Evolutionary conservation across 2,329 filamentous ascomycete genomes (phyloP).

Genomic region (Curvularia sp.): DNA sequence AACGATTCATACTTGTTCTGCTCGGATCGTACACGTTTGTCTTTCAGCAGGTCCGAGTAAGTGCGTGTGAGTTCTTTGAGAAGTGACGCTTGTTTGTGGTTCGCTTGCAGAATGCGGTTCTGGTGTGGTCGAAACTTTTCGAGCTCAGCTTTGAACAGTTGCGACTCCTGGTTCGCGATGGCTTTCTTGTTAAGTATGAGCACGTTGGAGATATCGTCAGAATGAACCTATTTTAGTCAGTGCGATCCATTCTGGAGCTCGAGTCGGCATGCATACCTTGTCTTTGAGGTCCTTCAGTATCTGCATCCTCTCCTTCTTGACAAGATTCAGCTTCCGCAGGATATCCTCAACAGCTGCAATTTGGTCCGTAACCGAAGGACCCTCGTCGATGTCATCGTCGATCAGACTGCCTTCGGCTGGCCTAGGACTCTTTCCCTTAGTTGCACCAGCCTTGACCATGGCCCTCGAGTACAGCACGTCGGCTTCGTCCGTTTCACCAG

Average conservation of each 20-base stretch:
- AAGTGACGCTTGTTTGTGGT: slow-evolving; percentile 90
- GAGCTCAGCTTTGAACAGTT: slow-evolving; percentile 94
- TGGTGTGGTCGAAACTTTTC: slow-evolving; percentile 97
- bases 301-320: slow-evolving; percentile 90
- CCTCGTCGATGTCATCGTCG: slow-evolving; percentile 89
- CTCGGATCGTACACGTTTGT: slow-evolving; percentile 90
- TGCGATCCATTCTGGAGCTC: not conserved
- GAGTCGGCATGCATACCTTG: slow-evolving; percentile 68
- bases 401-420: slow-evolving; percentile 77
- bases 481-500: slow-evolving; percentile 83
- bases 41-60: slow-evolving; percentile 88
- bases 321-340: slow-evolving; percentile 85
- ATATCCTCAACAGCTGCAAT: slow-evolving; percentile 88
- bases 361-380: slow-evolving; percentile 84
- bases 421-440: slow-evolving; percentile 67
- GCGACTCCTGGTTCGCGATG: slow-evolving; percentile 87
- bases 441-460: slow-evolving; percentile 76
- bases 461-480: slow-evolving; percentile 89
- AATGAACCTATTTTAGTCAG: slow-evolving; percentile 72
- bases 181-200: slow-evolving; percentile 98
- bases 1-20: slow-evolving; percentile 94
- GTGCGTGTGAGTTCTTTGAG: slow-evolving; percentile 92
- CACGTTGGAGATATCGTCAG: slow-evolving; percentile 96
- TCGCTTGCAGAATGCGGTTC: slow-evolving; percentile 87
- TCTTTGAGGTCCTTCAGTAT: slow-evolving; percentile 97